Evolutionary conservation across 1,139 yeast genomes (phyloP), one percentile per base, ranked within the genome.

Genomic region (Geotrichum carabidarum): DNA sequence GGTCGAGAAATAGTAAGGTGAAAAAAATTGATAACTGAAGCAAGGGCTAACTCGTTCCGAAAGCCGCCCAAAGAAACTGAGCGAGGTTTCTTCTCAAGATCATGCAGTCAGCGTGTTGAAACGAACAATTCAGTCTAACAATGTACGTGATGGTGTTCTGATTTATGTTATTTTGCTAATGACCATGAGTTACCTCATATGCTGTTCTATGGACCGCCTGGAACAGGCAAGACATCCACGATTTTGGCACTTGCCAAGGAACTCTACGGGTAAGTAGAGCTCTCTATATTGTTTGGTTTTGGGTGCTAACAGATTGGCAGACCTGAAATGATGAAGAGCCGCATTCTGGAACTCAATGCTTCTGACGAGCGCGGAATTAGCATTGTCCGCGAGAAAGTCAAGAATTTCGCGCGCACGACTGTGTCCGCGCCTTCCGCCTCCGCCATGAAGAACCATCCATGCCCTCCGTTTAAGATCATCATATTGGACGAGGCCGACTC

Each of bases 171-270:
- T 15, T 38, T 36, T 8, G 22, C 48, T 44, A 27, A 44, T 43
- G 41, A 3, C 37, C 8, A 17, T 15, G 32, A 55, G 49, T 50
- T 50, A 35, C 98, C 99, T 1, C 98, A 93, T 69, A 88, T 91
- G 96, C 73, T 93, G 50, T 91, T 91, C 71, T 91, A 91, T 68
- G 98, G 98, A 0, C 97, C 98, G 6, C 97, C 98, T 51, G 98
- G 98, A 35, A 91, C 98, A 0, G 98, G 98, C 58, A 91, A 91
- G 66, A 91, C 98, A 0, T 89, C 97, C 0, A 91, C 98, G 0
- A 85, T 91, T 49, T 73, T 91, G 52, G 97, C 97, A 1, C 74
- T 91, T 60, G 91, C 96, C 0, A 85, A 83, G 63, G 91, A 89
- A 65, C 72, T 91, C 48, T 91, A 82, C 66, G 97, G 89, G 57